Evolutionary conservation across 306 rosid species (phyloP), one percentile per base, ranked within the genome.

Genomic region (Astragalus glycyphyllos): DNA sequence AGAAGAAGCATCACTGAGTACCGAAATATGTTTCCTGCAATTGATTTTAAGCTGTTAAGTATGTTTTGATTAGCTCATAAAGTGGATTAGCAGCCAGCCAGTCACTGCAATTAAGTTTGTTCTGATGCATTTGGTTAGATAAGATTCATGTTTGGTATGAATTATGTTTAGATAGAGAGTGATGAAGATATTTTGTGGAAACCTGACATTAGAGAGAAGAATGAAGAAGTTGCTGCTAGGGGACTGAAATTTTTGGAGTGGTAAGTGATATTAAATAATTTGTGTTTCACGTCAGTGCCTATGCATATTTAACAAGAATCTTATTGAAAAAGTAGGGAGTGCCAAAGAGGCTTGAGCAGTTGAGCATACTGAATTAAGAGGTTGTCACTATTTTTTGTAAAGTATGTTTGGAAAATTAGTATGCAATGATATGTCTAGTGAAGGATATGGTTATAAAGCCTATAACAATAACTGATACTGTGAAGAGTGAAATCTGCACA

Each of bases 41-140:
- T 94, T 81, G 92, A 91, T 84, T 94, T 94, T 82, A 89, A 92
- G 32, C 80, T 84, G 87, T 97, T 58, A 78, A 77, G 90, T 71
- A 40, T 69, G 31, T 71, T 60, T 40, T 69, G 13, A 37, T 65
- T 63, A 29, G 37, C 50, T n/a, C n/a, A n/a, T n/a, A n/a, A n/a
- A n/a, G n/a, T n/a, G n/a, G n/a, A n/a, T n/a, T n/a, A n/a, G n/a
- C n/a, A n/a, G n/a, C n/a, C n/a, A n/a, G n/a, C n/a, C n/a, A 41
- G 38, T 59, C 72, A 34, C 57, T 26, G 12, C 45, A 11, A 44
- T 54, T 76, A 16, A 37, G 15, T 64, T 56, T 69, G 57, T 38
- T 74, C 10, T 26, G 48, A 59, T 74, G 77, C 54, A 65, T 75
- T 51, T 58, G 50, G 23, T 20, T 20, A 20, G 60, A 48, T 67